A percentile compares a stretch with the other conserved stretches of the same genome.
phyloP scores from a whole-genome alignment of 192 early-diverging fungal genomes.

The Radiomyces spectabilis region DNA sequence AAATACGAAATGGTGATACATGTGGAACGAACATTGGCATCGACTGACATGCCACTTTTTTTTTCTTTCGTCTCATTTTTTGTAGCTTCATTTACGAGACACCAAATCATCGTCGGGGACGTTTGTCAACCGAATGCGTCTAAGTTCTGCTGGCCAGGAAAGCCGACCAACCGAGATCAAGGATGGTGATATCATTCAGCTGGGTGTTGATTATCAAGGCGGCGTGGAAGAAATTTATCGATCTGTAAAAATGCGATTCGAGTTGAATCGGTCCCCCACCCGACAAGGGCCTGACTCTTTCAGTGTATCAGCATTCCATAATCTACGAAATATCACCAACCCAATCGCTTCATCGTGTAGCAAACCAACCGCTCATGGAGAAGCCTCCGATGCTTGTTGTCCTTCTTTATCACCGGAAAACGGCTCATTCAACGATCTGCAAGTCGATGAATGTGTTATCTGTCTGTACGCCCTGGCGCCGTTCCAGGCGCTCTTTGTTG shows the following conservation, averaged over 20 bases:
- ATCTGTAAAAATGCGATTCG: constrained; percentile 80
- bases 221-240: constrained; percentile 79
- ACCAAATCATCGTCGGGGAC: constrained; percentile 95
- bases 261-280: constrained; percentile 62
- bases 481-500: constrained; percentile 73
- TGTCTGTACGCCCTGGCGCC: constrained; percentile 69
- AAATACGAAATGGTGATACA: too few relatives aligned
- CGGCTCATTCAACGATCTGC: too few relatives aligned
- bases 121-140: constrained; percentile 89
- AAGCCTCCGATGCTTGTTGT: not conserved
- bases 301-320: constrained; percentile 1
- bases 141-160: constrained; percentile 80
- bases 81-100: constrained; percentile 83
- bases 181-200: constrained; percentile 89
- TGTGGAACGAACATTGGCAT: too few relatives aligned
- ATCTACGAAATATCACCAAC: constrained; percentile 14
- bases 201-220: constrained; percentile 96
- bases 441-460: constrained; percentile 66
- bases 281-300: not conserved
- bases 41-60: too few relatives aligned
- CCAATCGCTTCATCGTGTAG: too few relatives aligned
- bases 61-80: not conserved
- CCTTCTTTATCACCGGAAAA: too few relatives aligned
- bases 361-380: too few relatives aligned
- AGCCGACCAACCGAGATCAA: constrained; percentile 70